phyloP scores from a whole-genome alignment of 176 grass and related monocot species.

The Pharus latifolius region DNA sequence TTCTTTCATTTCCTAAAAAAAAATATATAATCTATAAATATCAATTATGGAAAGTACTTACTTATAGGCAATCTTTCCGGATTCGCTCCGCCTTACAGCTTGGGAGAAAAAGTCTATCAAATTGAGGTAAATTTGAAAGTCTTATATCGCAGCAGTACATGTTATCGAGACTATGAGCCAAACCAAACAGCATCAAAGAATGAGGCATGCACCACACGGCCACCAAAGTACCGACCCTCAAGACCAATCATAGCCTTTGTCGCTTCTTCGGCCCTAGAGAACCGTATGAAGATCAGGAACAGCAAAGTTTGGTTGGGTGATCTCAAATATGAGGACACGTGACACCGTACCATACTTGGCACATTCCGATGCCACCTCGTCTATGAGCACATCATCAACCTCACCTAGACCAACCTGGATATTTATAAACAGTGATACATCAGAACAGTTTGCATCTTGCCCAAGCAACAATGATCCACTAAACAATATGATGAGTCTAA shows the following conservation, averaged over 20 bases:
- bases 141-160: no score
- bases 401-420: slow-evolving; percentile 81
- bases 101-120: no score
- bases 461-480: background rate
- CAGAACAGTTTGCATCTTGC: background rate
- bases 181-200: slow-evolving; percentile 82
- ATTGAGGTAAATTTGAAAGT: no score
- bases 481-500: background rate
- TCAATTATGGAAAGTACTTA: no score
- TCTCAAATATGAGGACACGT: slow-evolving; percentile 93
- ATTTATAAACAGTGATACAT: background rate
- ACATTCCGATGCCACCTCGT: slow-evolving; percentile 79
- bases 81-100: no score
- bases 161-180: no score
- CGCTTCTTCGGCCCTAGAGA: slow-evolving; percentile 66
- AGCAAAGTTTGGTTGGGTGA: slow-evolving; percentile 63
- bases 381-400: slow-evolving; percentile 89
- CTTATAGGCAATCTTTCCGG: no score
- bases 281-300: slow-evolving; percentile 70
- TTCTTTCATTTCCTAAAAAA: no score
- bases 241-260: slow-evolving; percentile 76
- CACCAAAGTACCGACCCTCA: slow-evolving; percentile 73
- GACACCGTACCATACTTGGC: slow-evolving; percentile 67
- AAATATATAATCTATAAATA: no score
- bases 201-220: slow-evolving; percentile 52